phyloP scores from a whole-genome alignment of 2,329 filamentous ascomycete genomes.

The Stachybotrys elegans region DNA sequence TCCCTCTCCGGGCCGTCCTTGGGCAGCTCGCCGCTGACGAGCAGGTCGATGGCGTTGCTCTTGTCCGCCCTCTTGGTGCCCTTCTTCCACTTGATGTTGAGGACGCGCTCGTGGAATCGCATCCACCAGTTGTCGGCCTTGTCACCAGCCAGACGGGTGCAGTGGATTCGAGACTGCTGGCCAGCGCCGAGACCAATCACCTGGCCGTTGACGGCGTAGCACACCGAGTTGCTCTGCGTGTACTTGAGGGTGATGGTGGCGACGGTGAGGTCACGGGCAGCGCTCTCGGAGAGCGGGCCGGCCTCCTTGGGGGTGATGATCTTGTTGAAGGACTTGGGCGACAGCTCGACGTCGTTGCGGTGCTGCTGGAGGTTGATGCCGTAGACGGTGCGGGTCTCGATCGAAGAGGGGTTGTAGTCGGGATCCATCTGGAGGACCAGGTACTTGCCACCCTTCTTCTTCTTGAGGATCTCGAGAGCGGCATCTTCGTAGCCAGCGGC shows the following conservation, averaged over 20 bases:
- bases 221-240: slow-evolving; percentile 98
- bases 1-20: slow-evolving; percentile 77
- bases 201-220: slow-evolving; percentile 92
- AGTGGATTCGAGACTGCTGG: slow-evolving; percentile 97
- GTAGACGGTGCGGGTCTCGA: slow-evolving; percentile 83
- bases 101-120: slow-evolving; percentile 87
- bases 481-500: slow-evolving; percentile 81
- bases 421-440: slow-evolving; percentile 93
- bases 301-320: slow-evolving; percentile 83
- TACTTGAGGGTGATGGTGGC: slow-evolving; percentile 98
- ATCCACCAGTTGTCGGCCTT: slow-evolving; percentile 99
- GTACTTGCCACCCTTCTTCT: slow-evolving; percentile 98
- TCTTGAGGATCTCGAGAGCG: slow-evolving; percentile 84
- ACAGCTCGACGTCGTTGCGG: slow-evolving; percentile 87
- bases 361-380: slow-evolving; percentile 84
- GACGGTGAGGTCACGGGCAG: slow-evolving; percentile 84
- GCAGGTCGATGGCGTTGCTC: slow-evolving; percentile 94
- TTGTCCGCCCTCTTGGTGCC: slow-evolving; percentile 95
- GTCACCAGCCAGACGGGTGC: slow-evolving; percentile 92
- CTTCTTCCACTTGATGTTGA: slow-evolving; percentile 93
- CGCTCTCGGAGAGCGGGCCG: slow-evolving; percentile 67
- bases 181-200: slow-evolving; percentile 91
- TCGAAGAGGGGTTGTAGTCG: slow-evolving; percentile 73
- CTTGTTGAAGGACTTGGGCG: slow-evolving; percentile 76
- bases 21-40: slow-evolving; percentile 86